phyloP scores from a whole-genome alignment of 2,329 filamentous ascomycete genomes.

The Colletotrichum noveboracense region DNA sequence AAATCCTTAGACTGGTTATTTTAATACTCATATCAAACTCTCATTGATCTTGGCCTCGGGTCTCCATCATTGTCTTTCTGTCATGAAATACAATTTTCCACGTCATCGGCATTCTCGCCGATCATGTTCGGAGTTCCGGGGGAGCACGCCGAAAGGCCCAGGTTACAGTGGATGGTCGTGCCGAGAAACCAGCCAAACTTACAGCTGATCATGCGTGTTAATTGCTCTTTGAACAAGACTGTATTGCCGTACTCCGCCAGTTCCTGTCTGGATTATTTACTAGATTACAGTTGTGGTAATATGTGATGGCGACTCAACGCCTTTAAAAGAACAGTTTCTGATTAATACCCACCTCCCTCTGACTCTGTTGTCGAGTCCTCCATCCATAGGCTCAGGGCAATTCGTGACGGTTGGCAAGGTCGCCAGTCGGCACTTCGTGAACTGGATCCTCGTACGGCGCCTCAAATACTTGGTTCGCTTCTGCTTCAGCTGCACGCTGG shows the following conservation, averaged over 20 bases:
- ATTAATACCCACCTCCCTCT: background rate
- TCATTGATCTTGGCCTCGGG: background rate
- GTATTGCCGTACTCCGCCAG: background rate
- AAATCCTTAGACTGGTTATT: background rate
- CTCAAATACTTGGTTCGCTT: background rate
- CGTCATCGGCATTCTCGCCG: background rate
- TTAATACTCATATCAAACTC: too few relatives aligned
- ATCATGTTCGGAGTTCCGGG: background rate
- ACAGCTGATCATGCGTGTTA: rapidly evolving
- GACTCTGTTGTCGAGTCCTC: background rate
- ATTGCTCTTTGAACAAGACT: background rate
- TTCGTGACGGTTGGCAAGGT: background rate
- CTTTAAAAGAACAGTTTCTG: background rate
- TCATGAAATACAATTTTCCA: background rate
- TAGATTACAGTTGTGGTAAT: background rate
- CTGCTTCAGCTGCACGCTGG: background rate
- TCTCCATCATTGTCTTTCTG: background rate
- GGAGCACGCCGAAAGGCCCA: background rate
- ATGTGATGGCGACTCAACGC: background rate
- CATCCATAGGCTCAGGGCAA: background rate
- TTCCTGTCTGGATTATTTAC: background rate
- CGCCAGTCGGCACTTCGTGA: background rate
- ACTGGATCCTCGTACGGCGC: background rate
- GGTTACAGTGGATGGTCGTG: background rate
- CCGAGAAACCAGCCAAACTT: background rate